Evolutionary conservation across 371 early-diverging fungal species (phyloP).

Genomic region (Conidiobolus incongruus): DNA sequence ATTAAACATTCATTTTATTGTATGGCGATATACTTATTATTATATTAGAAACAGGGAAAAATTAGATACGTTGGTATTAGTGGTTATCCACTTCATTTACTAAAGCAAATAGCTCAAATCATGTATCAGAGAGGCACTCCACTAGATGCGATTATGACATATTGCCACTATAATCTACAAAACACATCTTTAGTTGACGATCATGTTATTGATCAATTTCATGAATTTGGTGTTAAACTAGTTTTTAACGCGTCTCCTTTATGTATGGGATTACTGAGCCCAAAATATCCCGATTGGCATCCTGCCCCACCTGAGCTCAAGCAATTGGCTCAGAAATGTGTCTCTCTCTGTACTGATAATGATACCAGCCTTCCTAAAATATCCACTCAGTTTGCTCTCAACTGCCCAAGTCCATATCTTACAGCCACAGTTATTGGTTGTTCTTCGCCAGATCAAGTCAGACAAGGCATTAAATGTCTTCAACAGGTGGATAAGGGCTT

Average conservation of each 20-base stretch:
- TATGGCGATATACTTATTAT: not conserved
- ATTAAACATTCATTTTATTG: not conserved
- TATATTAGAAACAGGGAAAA: slow-evolving; percentile 21
- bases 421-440: slow-evolving; percentile 42
- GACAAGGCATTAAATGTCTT: slow-evolving; percentile 10
- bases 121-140: slow-evolving; percentile 30
- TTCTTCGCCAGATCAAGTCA: slow-evolving; percentile 29
- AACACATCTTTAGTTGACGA: slow-evolving; percentile 31
- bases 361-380: slow-evolving; percentile 25
- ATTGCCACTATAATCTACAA: slow-evolving; percentile 52
- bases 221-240: slow-evolving; percentile 21
- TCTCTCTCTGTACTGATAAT: slow-evolving; percentile 11
- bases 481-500: not conserved
- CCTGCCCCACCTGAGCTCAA: slow-evolving; percentile 36
- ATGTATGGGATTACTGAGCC: slow-evolving; percentile 48
- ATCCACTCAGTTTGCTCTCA: slow-evolving; percentile 39
- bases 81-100: slow-evolving; percentile 43
- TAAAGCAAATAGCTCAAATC: slow-evolving; percentile 36
- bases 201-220: slow-evolving; percentile 19
- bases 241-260: slow-evolving; percentile 53
- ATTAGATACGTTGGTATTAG: slow-evolving; percentile 50
- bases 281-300: slow-evolving; percentile 60
- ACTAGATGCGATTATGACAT: slow-evolving; percentile 41
- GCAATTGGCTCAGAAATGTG: slow-evolving; percentile 22
- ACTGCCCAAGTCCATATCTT: slow-evolving; percentile 10